Conservation (phyloP, 2,329 filamentous ascomycete genomes). For the Aspergillus japonicus region DNA sequence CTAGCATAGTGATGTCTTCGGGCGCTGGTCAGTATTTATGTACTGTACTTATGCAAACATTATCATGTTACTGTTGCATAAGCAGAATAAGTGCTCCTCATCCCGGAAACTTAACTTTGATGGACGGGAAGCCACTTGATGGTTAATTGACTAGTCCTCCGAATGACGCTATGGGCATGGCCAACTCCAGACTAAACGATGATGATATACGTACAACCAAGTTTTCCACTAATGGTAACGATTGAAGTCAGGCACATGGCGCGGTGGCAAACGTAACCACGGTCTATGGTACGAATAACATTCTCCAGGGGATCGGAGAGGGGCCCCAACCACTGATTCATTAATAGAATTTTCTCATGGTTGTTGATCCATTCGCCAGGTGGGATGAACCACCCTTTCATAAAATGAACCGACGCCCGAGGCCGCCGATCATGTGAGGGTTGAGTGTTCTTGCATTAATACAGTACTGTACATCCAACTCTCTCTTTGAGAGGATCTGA, state of each 20-base stretch:
- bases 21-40: no score
- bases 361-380: conserved; percentile 1
- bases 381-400: conserved; percentile 15
- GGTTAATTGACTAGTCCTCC: background rate
- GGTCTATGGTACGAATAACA: background rate
- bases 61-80: background rate
- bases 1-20: background rate
- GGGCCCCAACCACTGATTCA: background rate
- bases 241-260: background rate
- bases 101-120: background rate
- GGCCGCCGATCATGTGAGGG: conserved; percentile 27
- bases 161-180: background rate
- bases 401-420: conserved; percentile 17
- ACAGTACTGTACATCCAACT: background rate
- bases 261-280: background rate
- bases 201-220: background rate
- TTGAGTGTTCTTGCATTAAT: conserved; percentile 5
- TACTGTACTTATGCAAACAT: no score
- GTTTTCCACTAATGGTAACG: background rate
- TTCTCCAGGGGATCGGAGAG: background rate
- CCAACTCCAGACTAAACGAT: background rate
- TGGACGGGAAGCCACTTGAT: no score
- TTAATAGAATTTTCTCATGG: background rate
- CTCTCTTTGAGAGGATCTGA: conserved; percentile 5
- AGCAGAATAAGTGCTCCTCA: background rate